These are phyloP conservation scores for Pyrus bretschneideri DNA, from an alignment of 306 rosid species.

Conservation along the genomic window DNA sequence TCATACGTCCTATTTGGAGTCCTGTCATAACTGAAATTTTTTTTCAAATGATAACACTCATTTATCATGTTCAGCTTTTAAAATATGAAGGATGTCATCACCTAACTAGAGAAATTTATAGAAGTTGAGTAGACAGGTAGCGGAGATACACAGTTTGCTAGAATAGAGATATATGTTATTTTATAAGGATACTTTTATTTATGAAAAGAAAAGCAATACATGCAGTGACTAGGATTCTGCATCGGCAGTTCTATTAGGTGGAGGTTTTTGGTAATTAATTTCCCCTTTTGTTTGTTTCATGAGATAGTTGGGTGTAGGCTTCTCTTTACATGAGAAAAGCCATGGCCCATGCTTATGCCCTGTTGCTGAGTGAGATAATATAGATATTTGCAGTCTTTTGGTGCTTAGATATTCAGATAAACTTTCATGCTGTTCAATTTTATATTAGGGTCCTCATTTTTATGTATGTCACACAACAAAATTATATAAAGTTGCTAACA, in stretches of 20 bases:
- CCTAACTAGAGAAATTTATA: not conserved
- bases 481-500: conserved; percentile 11
- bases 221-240: not conserved
- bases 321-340: not conserved
- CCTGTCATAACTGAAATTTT: not conserved
- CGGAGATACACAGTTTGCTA: not conserved
- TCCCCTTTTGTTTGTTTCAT: not conserved
- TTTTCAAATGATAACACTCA: not conserved
- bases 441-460: conserved; percentile 5
- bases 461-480: conserved; percentile 6
- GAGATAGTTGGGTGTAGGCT: not conserved
- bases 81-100: not conserved
- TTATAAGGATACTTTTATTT: not conserved
- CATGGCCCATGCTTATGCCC: not conserved
- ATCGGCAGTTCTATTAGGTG: not conserved
- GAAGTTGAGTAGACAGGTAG: not conserved
- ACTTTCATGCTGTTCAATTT: not conserved
- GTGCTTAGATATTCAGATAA: not conserved
- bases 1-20: not conserved
- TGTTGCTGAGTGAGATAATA: not conserved
- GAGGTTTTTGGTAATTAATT: not conserved
- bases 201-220: not conserved
- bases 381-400: not conserved
- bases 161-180: not conserved
- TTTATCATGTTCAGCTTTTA: not conserved